Percentiles rank a stretch among this genome's conserved stretches.
Evolutionary conservation across 495 filamentous ascomycete genomes (phyloP).

Genomic region (Aspergillus baeticus): DNA sequence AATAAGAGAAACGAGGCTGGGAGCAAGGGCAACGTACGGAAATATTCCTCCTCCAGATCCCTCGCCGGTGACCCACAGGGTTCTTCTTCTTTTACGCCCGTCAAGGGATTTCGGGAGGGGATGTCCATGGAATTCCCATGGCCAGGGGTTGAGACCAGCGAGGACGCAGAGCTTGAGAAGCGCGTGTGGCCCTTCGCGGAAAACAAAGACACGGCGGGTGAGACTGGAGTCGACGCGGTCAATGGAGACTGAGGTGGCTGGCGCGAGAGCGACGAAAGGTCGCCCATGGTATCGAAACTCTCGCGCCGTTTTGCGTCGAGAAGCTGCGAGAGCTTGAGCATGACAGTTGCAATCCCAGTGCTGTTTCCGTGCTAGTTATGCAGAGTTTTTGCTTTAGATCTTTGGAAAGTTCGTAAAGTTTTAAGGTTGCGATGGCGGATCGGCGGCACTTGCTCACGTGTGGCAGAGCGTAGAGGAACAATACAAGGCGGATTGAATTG

Average conservation of each 20-base stretch:
- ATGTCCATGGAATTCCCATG: slow-evolving; percentile 52
- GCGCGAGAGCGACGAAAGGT: slow-evolving; percentile 17
- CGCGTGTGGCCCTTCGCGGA: slow-evolving; percentile 40
- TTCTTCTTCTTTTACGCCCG: slow-evolving; percentile 57
- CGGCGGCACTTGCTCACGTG: slow-evolving; percentile 20
- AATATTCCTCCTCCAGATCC: slow-evolving; percentile 45
- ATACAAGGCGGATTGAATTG: not conserved
- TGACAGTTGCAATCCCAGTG: slow-evolving; percentile 3
- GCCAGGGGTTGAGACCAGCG: slow-evolving; percentile 53
- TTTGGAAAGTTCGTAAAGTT: not conserved
- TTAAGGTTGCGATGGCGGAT: slow-evolving; percentile 11
- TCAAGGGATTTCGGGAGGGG: slow-evolving; percentile 45
- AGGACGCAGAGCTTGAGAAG: slow-evolving; percentile 60
- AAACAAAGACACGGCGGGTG: slow-evolving; percentile 43
- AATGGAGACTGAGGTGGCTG: slow-evolving; percentile 31
- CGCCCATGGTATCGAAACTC: slow-evolving; percentile 26
- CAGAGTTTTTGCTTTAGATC: too few relatives aligned
- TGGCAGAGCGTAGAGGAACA: slow-evolving; percentile 6
- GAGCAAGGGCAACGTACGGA: slow-evolving; percentile 36
- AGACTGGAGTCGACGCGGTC: slow-evolving; percentile 42
- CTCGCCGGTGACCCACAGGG: slow-evolving; percentile 39
- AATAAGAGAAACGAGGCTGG: slow-evolving; percentile 14
- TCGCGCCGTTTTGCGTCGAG: slow-evolving; percentile 29
- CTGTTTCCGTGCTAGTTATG: too few relatives aligned
- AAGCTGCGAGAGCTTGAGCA: slow-evolving; percentile 30